Percentiles rank a stretch among this genome's conserved stretches.
phyloP scores from a whole-genome alignment of 768 basidiomycete genomes.

The Aureoboletus auriporus region DNA sequence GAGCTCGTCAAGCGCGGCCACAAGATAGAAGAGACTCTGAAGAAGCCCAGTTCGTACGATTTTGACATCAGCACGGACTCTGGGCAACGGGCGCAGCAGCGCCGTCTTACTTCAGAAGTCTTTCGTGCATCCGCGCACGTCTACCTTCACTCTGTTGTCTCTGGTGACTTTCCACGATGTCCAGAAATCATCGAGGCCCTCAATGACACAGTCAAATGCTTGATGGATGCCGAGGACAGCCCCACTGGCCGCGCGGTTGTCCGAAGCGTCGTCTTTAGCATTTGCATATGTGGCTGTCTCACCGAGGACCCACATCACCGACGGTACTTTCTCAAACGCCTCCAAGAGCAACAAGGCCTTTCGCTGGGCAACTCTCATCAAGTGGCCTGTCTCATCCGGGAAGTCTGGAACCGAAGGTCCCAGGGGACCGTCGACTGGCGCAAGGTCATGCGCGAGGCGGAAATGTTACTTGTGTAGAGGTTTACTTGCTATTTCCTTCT shows the following conservation, averaged over 20 bases:
- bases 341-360: conserved; percentile 50
- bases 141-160: conserved; percentile 74
- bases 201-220: conserved; percentile 46
- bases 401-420: conserved; percentile 52
- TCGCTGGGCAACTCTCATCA: conserved; percentile 64
- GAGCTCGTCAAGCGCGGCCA: conserved; percentile 53
- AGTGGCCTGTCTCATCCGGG: conserved; percentile 48
- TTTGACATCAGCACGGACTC: background rate
- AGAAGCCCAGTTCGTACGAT: conserved; percentile 12
- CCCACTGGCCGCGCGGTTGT: conserved; percentile 52
- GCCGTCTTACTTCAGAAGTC: conserved; percentile 48
- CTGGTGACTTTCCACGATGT: conserved; percentile 65
- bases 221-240: conserved; percentile 36
- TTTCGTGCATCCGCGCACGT: conserved; percentile 74
- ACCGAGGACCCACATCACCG: conserved; percentile 48
- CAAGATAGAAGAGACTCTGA: conserved; percentile 44
- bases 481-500: background rate
- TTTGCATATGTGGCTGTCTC: conserved; percentile 70
- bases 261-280: conserved; percentile 74
- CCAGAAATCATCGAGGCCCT: conserved; percentile 58
- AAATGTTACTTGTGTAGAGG: conserved; percentile 58
- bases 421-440: conserved; percentile 58
- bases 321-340: conserved; percentile 37
- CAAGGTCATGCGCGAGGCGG: conserved; percentile 42
- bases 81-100: conserved; percentile 29